Evolutionary conservation across 768 basidiomycete genomes (phyloP).

Genomic region (Rhodotorula kratochvilovae): DNA sequence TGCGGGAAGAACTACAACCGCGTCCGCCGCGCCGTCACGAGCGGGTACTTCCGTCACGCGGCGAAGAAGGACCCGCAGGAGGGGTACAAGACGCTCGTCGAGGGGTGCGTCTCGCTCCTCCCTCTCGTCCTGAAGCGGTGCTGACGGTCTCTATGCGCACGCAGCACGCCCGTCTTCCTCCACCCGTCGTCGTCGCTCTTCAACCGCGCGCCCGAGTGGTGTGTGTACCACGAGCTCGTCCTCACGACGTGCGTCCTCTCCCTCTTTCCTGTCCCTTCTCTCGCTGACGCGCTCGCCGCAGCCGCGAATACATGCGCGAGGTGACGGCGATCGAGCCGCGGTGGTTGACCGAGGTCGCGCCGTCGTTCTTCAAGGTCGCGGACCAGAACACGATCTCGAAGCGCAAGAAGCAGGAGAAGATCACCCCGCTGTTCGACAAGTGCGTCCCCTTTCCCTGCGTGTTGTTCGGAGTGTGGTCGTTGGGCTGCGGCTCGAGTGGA

Average conservation of each 20-base stretch:
- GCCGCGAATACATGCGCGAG: conserved; percentile 45
- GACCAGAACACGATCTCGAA: conserved; percentile 97
- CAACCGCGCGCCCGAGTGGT: conserved; percentile 94
- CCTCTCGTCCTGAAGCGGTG: neutral
- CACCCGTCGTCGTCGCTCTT: conserved; percentile 90
- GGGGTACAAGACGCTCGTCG: conserved; percentile 95
- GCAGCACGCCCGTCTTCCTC: conserved; percentile 87
- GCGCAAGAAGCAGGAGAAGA: conserved; percentile 92
- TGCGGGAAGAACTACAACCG: conserved; percentile 84
- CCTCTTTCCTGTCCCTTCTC: neutral
- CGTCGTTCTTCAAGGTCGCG: conserved; percentile 97
- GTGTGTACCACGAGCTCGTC: conserved; percentile 91
- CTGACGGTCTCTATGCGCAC: conserved; percentile 27
- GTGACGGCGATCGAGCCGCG: conserved; percentile 95
- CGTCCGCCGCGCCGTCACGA: conserved; percentile 91
- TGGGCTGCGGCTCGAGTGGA: too few species aligned
- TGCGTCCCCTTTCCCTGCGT: conserved; percentile 51
- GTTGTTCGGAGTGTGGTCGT: too few species aligned
- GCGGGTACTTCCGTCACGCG: conserved; percentile 95
- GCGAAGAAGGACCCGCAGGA: conserved; percentile 95
- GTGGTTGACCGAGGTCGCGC: conserved; percentile 89
- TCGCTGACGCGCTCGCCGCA: neutral
- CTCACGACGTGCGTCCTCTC: conserved; percentile 61
- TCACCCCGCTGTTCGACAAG: conserved; percentile 88
- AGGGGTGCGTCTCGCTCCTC: conserved; percentile 54